Percentiles rank a stretch among this genome's conserved stretches.
phyloP scores from a whole-genome alignment of 192 early-diverging fungal genomes.

The Gamsiella multidivaricata region DNA sequence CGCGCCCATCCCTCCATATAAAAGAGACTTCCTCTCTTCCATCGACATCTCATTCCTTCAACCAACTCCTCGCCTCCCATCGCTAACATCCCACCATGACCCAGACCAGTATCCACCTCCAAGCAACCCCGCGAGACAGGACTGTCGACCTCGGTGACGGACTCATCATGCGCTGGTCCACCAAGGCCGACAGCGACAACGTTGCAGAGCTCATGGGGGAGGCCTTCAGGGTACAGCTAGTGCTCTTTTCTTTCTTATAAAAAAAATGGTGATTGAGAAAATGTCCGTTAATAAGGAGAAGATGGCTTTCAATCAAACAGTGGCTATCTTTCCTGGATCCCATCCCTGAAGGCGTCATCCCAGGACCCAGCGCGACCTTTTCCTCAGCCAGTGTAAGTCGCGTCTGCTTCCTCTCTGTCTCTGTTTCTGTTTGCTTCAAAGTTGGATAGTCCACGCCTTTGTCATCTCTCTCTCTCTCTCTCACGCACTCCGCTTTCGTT shows the following conservation, averaged over 20 bases:
- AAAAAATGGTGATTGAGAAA: not conserved
- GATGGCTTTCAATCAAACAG: not conserved
- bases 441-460: not conserved
- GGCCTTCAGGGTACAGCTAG: constrained; percentile 22
- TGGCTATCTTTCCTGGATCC: not conserved
- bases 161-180: constrained; percentile 45
- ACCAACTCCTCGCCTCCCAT: not conserved
- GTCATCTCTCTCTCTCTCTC: not conserved
- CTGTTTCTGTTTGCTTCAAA: not conserved
- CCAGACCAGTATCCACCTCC: not conserved
- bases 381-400: constrained; percentile 5
- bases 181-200: constrained; percentile 12
- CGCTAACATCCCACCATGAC: not conserved
- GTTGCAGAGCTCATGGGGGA: constrained; percentile 9
- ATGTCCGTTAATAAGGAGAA: not conserved
- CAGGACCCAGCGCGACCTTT: constrained; percentile 5
- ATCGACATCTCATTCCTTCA: not conserved
- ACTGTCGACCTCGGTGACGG: constrained; percentile 26
- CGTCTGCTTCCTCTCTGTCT: not conserved
- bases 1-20: too few species aligned
- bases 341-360: not conserved
- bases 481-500: too few species aligned
- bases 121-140: constrained; percentile 1
- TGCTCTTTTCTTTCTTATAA: not conserved
- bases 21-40: too few species aligned